These are phyloP conservation scores for Fusarium scirpi DNA, from an alignment of 2,329 filamentous ascomycete genomes.

Conservation along the genomic window DNA sequence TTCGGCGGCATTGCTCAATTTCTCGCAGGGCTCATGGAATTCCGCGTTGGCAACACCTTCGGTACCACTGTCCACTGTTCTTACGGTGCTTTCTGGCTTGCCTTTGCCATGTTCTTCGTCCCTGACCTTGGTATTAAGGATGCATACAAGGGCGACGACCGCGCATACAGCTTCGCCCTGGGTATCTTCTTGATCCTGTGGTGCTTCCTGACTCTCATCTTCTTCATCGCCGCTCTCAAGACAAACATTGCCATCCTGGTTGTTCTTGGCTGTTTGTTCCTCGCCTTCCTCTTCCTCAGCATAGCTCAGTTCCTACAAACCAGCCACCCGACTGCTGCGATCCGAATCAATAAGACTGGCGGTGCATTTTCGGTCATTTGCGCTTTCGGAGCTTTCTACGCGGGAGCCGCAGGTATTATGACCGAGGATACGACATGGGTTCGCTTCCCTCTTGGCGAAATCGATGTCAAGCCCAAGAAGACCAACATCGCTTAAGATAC, in stretches of 20 bases:
- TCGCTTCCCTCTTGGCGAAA: conserved; percentile 55
- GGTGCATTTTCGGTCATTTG: conserved; percentile 55
- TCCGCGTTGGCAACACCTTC: conserved; percentile 70
- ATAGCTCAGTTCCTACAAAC: conserved; percentile 66
- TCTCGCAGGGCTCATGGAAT: conserved; percentile 71
- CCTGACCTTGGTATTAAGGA: conserved; percentile 63
- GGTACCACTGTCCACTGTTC: conserved; percentile 71
- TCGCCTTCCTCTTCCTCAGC: conserved; percentile 70
- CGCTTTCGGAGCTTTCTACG: conserved; percentile 55
- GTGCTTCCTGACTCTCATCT: conserved; percentile 69
- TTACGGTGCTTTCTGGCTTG: conserved; percentile 73
- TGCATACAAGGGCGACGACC: conserved; percentile 55
- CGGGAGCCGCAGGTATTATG: conserved; percentile 57
- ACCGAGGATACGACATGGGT: conserved; percentile 56
- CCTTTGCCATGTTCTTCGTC: conserved; percentile 68
- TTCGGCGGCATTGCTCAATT: conserved; percentile 78
- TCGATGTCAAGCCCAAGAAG: conserved; percentile 41
- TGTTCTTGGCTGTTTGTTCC: conserved; percentile 68
- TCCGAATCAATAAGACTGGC: conserved; percentile 58
- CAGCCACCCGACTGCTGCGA: conserved; percentile 52
- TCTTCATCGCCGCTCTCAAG: conserved; percentile 66
- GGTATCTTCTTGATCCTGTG: conserved; percentile 70
- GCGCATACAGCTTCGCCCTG: conserved; percentile 62
- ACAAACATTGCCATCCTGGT: conserved; percentile 69
- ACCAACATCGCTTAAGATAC: conserved; percentile 38